Evolutionary conservation across 2,329 filamentous ascomycete genomes (phyloP).

Genomic region (Thelonectria rubi): DNA sequence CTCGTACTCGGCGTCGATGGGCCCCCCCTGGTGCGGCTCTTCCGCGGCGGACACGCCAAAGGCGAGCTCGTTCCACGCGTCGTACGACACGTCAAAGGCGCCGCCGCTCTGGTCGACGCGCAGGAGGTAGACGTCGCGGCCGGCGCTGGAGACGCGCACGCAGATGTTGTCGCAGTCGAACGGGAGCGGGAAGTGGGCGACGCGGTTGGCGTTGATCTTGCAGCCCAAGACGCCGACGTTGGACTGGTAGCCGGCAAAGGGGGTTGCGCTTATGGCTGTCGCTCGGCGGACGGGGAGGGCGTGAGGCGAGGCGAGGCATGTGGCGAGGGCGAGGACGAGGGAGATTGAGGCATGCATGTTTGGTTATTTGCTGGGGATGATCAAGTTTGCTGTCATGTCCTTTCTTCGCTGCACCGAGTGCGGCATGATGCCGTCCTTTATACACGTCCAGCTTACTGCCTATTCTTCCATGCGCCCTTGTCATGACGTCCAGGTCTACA

Average conservation of each 20-base stretch:
- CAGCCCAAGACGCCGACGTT: slow-evolving; percentile 62
- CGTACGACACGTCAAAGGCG: slow-evolving; percentile 55
- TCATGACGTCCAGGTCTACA: no score
- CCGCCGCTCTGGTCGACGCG: slow-evolving; percentile 62
- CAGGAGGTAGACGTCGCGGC: slow-evolving; percentile 62
- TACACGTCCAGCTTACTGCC: no score
- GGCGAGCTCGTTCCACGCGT: slow-evolving; percentile 3
- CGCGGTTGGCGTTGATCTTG: slow-evolving; percentile 65
- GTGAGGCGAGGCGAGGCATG: neutral
- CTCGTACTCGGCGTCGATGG: neutral
- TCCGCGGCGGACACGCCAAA: neutral
- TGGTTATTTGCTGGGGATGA: neutral
- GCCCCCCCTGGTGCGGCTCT: neutral
- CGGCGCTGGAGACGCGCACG: slow-evolving; percentile 57
- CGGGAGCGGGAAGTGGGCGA: slow-evolving; percentile 64
- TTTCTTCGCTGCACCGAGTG: neutral
- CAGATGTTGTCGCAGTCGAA: slow-evolving; percentile 64
- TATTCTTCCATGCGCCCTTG: no score
- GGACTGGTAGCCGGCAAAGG: neutral
- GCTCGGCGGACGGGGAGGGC: neutral
- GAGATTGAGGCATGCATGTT: neutral
- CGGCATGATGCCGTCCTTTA: no score
- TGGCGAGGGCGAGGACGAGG: neutral
- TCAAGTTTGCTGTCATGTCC: neutral
- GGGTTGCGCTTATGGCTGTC: neutral